Conservation (phyloP, 306 rosid species). For the Argentina anserina region DNA sequence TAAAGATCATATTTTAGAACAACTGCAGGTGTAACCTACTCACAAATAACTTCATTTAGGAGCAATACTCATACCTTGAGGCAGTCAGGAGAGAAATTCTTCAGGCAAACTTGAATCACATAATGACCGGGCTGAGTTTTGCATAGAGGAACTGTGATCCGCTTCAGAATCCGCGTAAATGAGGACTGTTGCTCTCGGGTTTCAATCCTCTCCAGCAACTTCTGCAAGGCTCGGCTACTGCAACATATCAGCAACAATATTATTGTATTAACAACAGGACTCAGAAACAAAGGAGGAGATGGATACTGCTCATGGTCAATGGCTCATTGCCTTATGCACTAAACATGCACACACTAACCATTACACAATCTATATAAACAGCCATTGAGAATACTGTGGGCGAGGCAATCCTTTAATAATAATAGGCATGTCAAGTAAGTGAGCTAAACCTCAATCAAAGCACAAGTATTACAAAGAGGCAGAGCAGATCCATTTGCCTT, state of each 20-base stretch:
- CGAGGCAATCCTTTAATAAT: too few relatives aligned
- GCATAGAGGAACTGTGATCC: constrained; percentile 16
- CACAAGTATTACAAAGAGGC: too few relatives aligned
- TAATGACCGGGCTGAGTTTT: constrained; percentile 25
- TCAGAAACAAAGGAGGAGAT: too few relatives aligned
- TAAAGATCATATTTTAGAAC: background rate
- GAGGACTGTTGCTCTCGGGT: background rate
- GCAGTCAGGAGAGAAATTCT: background rate
- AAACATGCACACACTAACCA: too few relatives aligned
- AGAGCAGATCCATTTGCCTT: too few relatives aligned
- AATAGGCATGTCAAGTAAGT: too few relatives aligned
- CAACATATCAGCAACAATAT: background rate
- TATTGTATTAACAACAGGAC: background rate
- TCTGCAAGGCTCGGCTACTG: constrained; percentile 35
- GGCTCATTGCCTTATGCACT: too few relatives aligned
- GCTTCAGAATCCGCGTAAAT: background rate
- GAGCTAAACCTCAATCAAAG: too few relatives aligned
- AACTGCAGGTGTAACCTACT: background rate
- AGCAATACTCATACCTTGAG: constrained; percentile 17
- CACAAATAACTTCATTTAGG: background rate
- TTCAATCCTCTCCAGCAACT: constrained; percentile 6
- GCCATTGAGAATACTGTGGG: too few relatives aligned
- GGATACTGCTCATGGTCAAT: too few relatives aligned
- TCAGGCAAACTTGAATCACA: constrained; percentile 30
- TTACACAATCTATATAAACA: too few relatives aligned